Evolutionary conservation across 2,329 filamentous ascomycete genomes (phyloP).

Genomic region (Neophaeococcomyces aloes): DNA sequence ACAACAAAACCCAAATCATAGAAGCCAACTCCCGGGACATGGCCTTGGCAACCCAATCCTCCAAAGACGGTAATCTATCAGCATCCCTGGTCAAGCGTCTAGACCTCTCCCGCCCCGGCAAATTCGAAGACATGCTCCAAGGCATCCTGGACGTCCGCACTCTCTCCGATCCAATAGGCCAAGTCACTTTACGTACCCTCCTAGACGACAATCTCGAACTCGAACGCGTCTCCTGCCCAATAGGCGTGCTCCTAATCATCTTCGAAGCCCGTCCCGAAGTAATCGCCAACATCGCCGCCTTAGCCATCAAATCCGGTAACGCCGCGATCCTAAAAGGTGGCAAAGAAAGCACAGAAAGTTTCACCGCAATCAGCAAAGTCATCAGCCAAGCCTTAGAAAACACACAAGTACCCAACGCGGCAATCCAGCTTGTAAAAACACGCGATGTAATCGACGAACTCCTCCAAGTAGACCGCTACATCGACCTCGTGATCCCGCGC

Average conservation of each 20-base stretch:
- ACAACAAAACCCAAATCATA: slow-evolving; percentile 64
- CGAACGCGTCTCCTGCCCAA: slow-evolving; percentile 83
- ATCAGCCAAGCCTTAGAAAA: slow-evolving; percentile 66
- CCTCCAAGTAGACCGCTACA: slow-evolving; percentile 72
- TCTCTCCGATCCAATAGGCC: slow-evolving; percentile 85
- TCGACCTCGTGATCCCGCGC: slow-evolving; percentile 90
- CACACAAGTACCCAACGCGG: slow-evolving; percentile 69
- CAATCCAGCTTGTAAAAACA: slow-evolving; percentile 88
- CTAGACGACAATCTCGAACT: slow-evolving; percentile 78
- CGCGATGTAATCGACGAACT: slow-evolving; percentile 81
- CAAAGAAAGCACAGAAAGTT: slow-evolving; percentile 92
- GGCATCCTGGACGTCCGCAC: slow-evolving; percentile 81
- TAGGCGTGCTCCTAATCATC: slow-evolving; percentile 95
- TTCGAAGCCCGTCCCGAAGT: slow-evolving; percentile 97
- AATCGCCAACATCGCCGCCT: slow-evolving; percentile 91
- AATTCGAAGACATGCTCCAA: slow-evolving; percentile 96
- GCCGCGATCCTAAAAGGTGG: slow-evolving; percentile 94
- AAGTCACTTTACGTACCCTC: slow-evolving; percentile 68
- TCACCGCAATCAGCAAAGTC: slow-evolving; percentile 75
- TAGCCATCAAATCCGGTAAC: slow-evolving; percentile 95
- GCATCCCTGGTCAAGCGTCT: slow-evolving; percentile 77
- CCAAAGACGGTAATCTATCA: slow-evolving; percentile 63
- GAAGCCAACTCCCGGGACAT: slow-evolving; percentile 80
- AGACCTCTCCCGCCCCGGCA: slow-evolving; percentile 74
- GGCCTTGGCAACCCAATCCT: slow-evolving; percentile 60